These are phyloP conservation scores for Lentinus tigrinus DNA, from an alignment of 768 basidiomycete species.

Conservation along the genomic window DNA sequence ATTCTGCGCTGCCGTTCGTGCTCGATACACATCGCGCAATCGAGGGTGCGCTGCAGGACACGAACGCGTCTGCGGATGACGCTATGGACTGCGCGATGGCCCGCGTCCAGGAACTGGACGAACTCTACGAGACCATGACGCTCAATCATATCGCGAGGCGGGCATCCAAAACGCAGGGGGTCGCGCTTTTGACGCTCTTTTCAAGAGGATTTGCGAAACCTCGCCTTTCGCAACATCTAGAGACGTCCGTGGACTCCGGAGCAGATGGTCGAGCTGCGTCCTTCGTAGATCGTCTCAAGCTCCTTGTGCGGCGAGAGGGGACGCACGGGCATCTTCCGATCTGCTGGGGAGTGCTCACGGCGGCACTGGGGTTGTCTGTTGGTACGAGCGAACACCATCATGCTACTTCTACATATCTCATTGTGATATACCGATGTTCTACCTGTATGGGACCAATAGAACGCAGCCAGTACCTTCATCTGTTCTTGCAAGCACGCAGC, in stretches of 20 bases:
- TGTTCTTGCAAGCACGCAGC: conserved; percentile 90
- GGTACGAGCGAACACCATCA: conserved; percentile 43
- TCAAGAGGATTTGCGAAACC: conserved; percentile 75
- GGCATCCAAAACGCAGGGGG: conserved; percentile 89
- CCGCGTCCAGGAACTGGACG: conserved; percentile 58
- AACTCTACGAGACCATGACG: conserved; percentile 79
- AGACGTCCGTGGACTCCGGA: not conserved
- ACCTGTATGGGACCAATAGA: conserved; percentile 42
- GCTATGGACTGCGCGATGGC: conserved; percentile 8
- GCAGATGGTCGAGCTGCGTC: conserved; percentile 21
- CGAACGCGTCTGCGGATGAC: not conserved
- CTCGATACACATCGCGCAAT: conserved; percentile 60
- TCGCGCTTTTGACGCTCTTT: conserved; percentile 87
- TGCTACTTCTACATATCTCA: not conserved
- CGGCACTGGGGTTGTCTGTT: conserved; percentile 67
- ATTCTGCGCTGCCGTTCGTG: conserved; percentile 76
- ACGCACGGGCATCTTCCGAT: conserved; percentile 82
- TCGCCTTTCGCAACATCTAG: conserved; percentile 23
- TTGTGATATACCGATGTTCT: not conserved
- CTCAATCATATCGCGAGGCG: conserved; percentile 87
- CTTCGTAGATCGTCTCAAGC: conserved; percentile 70
- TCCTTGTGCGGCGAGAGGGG: conserved; percentile 59
- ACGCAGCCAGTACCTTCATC: conserved; percentile 80
- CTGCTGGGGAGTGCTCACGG: conserved; percentile 88
- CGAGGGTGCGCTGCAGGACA: conserved; percentile 6